Evolutionary conservation across 148 eudicot genomes (phyloP), one percentile per base, ranked within the genome.

Genomic region (Fagopyrum esculentum): DNA sequence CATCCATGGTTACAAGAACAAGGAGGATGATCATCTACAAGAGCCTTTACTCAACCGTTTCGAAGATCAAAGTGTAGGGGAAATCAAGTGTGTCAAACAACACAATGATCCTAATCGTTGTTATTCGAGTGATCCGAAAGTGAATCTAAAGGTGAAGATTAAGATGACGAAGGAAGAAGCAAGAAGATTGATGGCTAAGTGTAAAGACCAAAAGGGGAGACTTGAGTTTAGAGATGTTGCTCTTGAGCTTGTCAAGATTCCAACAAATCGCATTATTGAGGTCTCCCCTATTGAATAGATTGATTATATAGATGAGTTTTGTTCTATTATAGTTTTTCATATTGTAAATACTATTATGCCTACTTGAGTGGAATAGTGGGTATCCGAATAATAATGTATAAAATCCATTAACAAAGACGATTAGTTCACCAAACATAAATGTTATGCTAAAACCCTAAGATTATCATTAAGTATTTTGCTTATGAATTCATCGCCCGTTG

Each of bases 101-200:
- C 15, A 6, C 11, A 9, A 12, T 9, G 26, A 60, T 22, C 63
- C 52, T 49, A 35, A 35, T 35, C 11, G 12, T 2, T 49, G 12
- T 49, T 9, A 22, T 15, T 44, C 6, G 15, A 43, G 12, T 5
- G 69, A 44, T 9, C 74, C 61, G 17, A 59, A 15, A 60, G 73
- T 3, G 16, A 76, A 69, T 22, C 9, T 77, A 6, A 81, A 69
- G 72, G 86, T 88, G 26, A 88, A 84, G 49, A 69, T 86, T 35
- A 60, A 86, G 80, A 81, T 88, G 85, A 88, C 88, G 5, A 86
- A 83, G 68, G 82, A 80, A 72, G 89, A 88, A 59, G 91, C 89
- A 11, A 78, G 77, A 1, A 74, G 73, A 77, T 8, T 88, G 9
- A 54, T 88, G 45, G 82, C 80, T 0, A 83, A 86, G 76, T 78